Percentiles rank a stretch among this genome's conserved stretches.
phyloP scores from a whole-genome alignment of 2,329 filamentous ascomycete species.

The Fusarium pseudocircinatum region DNA sequence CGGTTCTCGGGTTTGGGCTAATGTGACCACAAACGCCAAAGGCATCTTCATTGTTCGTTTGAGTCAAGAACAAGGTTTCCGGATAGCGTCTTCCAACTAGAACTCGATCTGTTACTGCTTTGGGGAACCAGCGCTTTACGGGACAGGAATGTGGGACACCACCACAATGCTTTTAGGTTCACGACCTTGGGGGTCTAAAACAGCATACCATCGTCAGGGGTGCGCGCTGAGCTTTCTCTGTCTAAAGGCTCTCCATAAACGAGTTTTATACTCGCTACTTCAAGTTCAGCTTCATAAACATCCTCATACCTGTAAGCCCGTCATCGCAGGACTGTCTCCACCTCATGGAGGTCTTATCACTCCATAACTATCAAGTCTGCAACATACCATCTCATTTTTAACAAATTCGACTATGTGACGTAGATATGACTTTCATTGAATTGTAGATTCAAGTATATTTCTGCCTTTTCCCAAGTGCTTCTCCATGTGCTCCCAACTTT shows the following conservation, averaged over 20 bases:
- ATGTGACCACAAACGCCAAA: background rate
- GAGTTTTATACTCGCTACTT: background rate
- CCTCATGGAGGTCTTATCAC: background rate
- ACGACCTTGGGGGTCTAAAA: conserved; percentile 2
- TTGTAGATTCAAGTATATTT: background rate
- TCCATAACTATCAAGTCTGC: background rate
- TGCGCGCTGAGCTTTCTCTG: background rate
- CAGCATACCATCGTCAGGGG: conserved; percentile 3
- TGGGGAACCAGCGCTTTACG: background rate
- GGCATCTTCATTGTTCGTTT: background rate
- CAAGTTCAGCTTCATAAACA: background rate
- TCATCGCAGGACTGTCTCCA: background rate
- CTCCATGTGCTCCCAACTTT: background rate
- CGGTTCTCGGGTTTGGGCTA: conserved; percentile 5
- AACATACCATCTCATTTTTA: background rate
- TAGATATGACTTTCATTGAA: background rate
- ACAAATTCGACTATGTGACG: background rate
- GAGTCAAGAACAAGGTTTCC: conserved; percentile 11
- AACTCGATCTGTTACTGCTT: conserved; percentile 15
- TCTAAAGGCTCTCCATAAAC: background rate
- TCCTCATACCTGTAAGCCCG: background rate
- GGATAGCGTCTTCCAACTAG: background rate
- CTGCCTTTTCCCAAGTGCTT: background rate
- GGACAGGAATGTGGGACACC: conserved; percentile 32
- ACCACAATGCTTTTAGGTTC: conserved; percentile 7